Evolutionary conservation across 371 early-diverging fungal genomes (phyloP), one percentile per base, ranked within the genome.

Genomic region (Zancudomyces culisetae): DNA sequence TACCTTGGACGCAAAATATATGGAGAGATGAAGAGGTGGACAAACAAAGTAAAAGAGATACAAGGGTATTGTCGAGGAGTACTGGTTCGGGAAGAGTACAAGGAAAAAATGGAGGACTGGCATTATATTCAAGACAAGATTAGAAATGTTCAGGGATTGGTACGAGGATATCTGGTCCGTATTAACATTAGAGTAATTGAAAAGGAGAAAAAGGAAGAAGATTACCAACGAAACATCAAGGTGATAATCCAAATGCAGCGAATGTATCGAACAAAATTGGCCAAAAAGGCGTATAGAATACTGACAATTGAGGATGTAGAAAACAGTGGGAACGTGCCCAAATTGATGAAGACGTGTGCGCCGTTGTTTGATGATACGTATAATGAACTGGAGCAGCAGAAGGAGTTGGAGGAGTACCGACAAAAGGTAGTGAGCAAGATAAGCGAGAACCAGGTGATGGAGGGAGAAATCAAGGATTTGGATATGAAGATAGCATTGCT

Each of bases 401-500:
- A 74, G 67, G 87, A 81, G 29, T 69, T 95, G 30, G 95, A 98
- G 60, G 72, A 76, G 2, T 69, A 92, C 51, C 78, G 90, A 8
- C 87, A 90, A 53, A 61, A 75, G 41, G 89, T 88, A 0, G 80
- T 95, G 57, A 80, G 79, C 51, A 74, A 73, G 29, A 96, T 96
- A 55, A 76, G 89, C 12, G 92, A 95, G 55, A 97, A 93, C 68
- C 79, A 81, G 42, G 71, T 76, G 39, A 66, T 82, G 12, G 92
- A 95, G 55, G 68, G 73, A 0, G 77, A 86, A 39, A 68, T 98
- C 21, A 89, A 79, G 54, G 81, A 84, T 20, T 72, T 97, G 2
- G 98, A 99, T 58, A 81, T 87, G 53, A 95, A 96, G 64, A 95
- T 98, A 55, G 87, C 95, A 12, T 74, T 98, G 19, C 78, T 99